A percentile compares a stretch with the other conserved stretches of the same genome.
These are phyloP conservation scores for Mortierella polycephala DNA, from an alignment of 371 early-diverging fungal genomes.

Conservation along the genomic window DNA sequence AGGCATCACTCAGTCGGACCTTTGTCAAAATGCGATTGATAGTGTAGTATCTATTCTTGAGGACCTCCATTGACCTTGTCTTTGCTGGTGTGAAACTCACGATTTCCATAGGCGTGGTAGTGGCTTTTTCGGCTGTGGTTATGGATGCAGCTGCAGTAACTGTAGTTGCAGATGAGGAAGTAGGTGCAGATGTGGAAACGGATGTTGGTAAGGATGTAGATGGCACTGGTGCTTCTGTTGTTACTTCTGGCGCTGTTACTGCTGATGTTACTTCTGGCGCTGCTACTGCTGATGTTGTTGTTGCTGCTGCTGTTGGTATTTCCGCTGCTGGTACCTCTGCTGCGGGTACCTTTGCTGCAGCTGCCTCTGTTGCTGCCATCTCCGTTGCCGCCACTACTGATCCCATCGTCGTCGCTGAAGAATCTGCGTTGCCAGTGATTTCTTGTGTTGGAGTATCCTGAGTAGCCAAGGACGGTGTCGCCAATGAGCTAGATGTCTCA, in stretches of 20 bases:
- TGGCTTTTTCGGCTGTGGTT: background rate
- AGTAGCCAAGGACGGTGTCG: no score
- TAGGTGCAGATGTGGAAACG: background rate
- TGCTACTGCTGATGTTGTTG: slow-evolving; percentile 4
- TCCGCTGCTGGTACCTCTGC: background rate
- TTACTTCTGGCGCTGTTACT: background rate
- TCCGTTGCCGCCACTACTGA: background rate
- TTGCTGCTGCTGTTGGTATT: background rate
- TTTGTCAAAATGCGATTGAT: slow-evolving; percentile 29
- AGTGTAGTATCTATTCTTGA: slow-evolving; percentile 30
- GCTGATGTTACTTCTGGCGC: slow-evolving; percentile 4
- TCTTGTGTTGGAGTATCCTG: no score
- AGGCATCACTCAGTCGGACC: slow-evolving; percentile 31
- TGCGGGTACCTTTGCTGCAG: background rate
- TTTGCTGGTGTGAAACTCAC: slow-evolving; percentile 30
- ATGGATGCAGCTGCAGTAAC: background rate
- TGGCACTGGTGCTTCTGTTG: background rate
- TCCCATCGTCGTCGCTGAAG: no score
- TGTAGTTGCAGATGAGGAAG: background rate
- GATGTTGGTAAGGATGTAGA: background rate
- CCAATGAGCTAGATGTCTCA: no score
- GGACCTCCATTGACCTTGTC: slow-evolving; percentile 58
- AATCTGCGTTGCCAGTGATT: no score
- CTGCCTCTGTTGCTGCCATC: background rate
- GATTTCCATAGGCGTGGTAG: slow-evolving; percentile 10